Conservation (phyloP, 441 rosid species). For the Lepidium campestre region DNA sequence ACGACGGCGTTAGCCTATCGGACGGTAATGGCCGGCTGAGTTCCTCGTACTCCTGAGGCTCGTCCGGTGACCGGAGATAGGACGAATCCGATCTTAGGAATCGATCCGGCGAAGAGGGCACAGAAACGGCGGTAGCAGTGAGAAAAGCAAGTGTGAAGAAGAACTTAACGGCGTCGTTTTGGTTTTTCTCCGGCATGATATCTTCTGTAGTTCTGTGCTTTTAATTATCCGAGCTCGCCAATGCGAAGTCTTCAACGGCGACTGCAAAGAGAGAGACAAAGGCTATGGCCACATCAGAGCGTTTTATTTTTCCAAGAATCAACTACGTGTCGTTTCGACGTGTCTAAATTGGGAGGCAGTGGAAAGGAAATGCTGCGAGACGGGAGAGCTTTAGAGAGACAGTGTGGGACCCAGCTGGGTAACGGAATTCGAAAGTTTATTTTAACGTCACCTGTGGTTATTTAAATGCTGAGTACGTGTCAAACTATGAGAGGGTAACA, state of each 20-base stretch:
- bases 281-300: neutral
- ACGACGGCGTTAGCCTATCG: conserved; percentile 49
- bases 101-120: conserved; percentile 37
- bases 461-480: neutral
- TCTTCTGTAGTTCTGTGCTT: neutral
- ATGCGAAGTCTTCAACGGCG: conserved; percentile 7
- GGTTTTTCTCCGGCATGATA: conserved; percentile 3
- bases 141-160: conserved; percentile 16
- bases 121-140: conserved; percentile 15
- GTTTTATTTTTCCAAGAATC: neutral
- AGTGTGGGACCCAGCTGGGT: conserved; percentile 18
- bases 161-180: conserved; percentile 6
- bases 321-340: neutral
- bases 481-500: neutral
- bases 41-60: conserved; percentile 47
- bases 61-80: neutral
- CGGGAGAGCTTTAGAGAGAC: conserved; percentile 15
- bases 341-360: neutral
- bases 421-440: conserved; percentile 14
- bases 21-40: conserved; percentile 45
- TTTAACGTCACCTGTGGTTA: conserved; percentile 13
- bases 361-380: neutral
- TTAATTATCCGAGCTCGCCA: neutral
- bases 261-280: conserved; percentile 1
- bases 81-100: conserved; percentile 25